phyloP scores from a whole-genome alignment of 2,329 filamentous ascomycete genomes.

The Colletotrichum lini region DNA sequence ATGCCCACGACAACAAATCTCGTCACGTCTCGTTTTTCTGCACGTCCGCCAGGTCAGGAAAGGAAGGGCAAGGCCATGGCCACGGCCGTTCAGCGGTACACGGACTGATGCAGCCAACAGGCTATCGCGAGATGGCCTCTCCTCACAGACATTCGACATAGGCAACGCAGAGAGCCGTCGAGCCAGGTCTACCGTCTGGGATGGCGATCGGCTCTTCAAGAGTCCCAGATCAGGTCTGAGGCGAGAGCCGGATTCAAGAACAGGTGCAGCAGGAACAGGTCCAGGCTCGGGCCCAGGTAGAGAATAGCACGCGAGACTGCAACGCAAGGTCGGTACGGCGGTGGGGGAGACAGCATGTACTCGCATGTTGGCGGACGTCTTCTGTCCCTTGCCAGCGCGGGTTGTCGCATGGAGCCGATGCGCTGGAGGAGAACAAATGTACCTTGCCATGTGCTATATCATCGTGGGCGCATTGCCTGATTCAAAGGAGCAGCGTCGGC shows the following conservation, averaged over 20 bases:
- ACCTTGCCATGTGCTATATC: constrained; percentile 31
- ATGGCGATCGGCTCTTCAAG: constrained; percentile 20
- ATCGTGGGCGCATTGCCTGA: constrained; percentile 16
- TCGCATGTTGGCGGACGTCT: background rate
- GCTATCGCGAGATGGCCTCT: constrained; percentile 10
- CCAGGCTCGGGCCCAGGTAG: background rate
- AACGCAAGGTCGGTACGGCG: constrained; percentile 8
- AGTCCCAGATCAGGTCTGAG: constrained; percentile 28
- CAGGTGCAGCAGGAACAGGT: constrained; percentile 28
- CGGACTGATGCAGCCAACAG: constrained; percentile 15
- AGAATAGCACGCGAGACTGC: background rate
- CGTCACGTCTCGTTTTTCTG: constrained; percentile 21
- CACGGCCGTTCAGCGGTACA: constrained; percentile 15
- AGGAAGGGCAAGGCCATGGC: background rate
- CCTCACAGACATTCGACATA: background rate
- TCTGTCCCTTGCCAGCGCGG: constrained; percentile 7
- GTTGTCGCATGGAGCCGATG: constrained; percentile 14
- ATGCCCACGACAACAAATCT: constrained; percentile 3
- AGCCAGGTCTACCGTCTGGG: background rate
- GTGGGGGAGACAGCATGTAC: background rate
- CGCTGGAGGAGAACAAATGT: constrained; percentile 6
- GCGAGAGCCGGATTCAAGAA: constrained; percentile 30
- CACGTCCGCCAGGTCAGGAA: constrained; percentile 13
- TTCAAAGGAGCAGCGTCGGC: constrained; percentile 29
- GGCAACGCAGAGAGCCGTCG: background rate